phyloP scores from a whole-genome alignment of 768 basidiomycete species.

The Leccinum imitatum region DNA sequence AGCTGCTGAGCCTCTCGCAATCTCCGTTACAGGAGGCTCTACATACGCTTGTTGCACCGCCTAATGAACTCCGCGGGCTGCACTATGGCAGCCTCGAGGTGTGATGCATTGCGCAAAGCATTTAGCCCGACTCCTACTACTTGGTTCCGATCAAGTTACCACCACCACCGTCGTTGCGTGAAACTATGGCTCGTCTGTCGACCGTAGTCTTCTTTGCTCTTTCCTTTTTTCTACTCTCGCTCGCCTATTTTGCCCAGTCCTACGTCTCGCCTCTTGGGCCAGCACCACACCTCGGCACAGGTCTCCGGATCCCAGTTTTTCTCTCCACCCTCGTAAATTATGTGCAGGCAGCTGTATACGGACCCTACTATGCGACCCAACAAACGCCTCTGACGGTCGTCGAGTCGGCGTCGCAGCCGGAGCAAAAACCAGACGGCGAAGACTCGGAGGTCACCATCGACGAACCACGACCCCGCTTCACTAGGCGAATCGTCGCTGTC shows the following conservation, averaged over 20 bases:
- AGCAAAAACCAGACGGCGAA: slow-evolving; percentile 5
- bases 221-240: slow-evolving; percentile 29
- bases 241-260: slow-evolving; percentile 32
- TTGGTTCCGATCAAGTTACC: slow-evolving; percentile 10
- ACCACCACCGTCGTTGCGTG: slow-evolving; percentile 5
- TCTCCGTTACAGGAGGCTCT: background rate
- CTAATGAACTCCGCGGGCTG: slow-evolving; percentile 19
- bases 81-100: slow-evolving; percentile 24
- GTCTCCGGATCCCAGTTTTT: slow-evolving; percentile 20
- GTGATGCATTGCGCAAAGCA: slow-evolving; percentile 14
- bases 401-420: background rate
- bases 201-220: slow-evolving; percentile 21
- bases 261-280: slow-evolving; percentile 32
- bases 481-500: slow-evolving; percentile 73
- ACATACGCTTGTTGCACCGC: slow-evolving; percentile 14
- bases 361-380: slow-evolving; percentile 26
- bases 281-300: slow-evolving; percentile 31
- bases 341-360: slow-evolving; percentile 22
- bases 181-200: slow-evolving; percentile 26
- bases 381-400: slow-evolving; percentile 8
- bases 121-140: slow-evolving; percentile 2
- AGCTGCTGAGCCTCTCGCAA: background rate
- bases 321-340: slow-evolving; percentile 28
- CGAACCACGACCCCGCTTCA: slow-evolving; percentile 33
- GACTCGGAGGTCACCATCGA: slow-evolving; percentile 11